Conservation (phyloP, 2,329 filamentous ascomycete genomes). For the Helminthosporium solani region DNA sequence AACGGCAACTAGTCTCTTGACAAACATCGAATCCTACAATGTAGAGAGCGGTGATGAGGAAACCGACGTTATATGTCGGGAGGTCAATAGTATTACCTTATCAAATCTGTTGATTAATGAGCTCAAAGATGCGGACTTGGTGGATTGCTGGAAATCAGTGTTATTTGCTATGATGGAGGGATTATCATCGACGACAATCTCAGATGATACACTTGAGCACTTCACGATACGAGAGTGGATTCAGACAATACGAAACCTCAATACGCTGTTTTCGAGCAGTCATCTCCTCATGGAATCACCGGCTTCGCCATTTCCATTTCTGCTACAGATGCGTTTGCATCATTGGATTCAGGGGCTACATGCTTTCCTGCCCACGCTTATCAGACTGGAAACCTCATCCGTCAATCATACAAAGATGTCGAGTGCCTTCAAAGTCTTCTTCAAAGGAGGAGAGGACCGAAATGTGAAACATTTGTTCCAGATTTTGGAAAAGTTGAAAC, state of each 20-base stretch:
- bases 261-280: slow-evolving; percentile 21
- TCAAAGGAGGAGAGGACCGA: slow-evolving; percentile 13
- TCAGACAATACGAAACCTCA: slow-evolving; percentile 20
- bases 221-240: slow-evolving; percentile 25
- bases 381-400: slow-evolving; percentile 19
- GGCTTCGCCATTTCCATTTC: slow-evolving; percentile 5
- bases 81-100: slow-evolving; percentile 18
- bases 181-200: background rate
- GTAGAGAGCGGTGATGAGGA: background rate
- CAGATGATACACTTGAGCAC: slow-evolving; percentile 18
- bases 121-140: slow-evolving; percentile 5
- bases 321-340: slow-evolving; percentile 13
- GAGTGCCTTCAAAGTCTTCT: slow-evolving; percentile 16
- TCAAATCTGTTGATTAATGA: slow-evolving; percentile 14
- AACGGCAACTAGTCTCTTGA: slow-evolving; percentile 13
- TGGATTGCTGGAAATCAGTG: slow-evolving; percentile 24
- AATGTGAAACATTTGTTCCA: slow-evolving; percentile 11
- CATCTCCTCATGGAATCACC: slow-evolving; percentile 10
- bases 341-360: slow-evolving; percentile 13
- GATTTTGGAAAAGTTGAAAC: slow-evolving; percentile 19
- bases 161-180: slow-evolving; percentile 17
- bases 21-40: slow-evolving; percentile 9
- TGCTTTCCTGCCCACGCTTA: slow-evolving; percentile 15
- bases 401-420: background rate
- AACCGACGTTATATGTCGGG: background rate